Evolutionary conservation across 495 filamentous ascomycete genomes (phyloP).

Genomic region (Ramalina peruviana): DNA sequence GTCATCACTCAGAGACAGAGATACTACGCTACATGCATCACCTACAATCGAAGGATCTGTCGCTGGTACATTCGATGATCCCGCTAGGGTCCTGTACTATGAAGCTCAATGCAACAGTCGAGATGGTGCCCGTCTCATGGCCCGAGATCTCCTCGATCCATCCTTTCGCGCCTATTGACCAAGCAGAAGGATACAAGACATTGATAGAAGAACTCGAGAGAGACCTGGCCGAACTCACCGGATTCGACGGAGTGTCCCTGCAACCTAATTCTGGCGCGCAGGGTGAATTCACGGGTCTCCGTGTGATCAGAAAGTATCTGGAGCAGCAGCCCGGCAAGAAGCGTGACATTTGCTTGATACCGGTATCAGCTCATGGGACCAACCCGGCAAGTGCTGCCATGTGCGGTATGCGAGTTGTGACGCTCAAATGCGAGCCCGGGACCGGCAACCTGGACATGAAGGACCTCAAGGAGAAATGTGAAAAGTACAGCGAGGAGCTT

Average conservation of each 20-base stretch:
- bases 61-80: constrained; percentile 95
- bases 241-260: constrained; percentile 77
- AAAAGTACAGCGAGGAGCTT: constrained; percentile 72
- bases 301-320: constrained; percentile 79
- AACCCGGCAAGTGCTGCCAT: constrained; percentile 95
- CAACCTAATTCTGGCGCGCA: constrained; percentile 97
- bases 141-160: constrained; percentile 79
- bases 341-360: constrained; percentile 90
- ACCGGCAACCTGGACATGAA: constrained; percentile 85
- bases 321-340: constrained; percentile 48
- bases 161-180: constrained; percentile 54
- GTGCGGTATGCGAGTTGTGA: constrained; percentile 93
- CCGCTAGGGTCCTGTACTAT: constrained; percentile 98
- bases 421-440: constrained; percentile 77
- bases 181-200: constrained; percentile 52
- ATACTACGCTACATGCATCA: constrained; percentile 90
- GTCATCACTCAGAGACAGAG: constrained; percentile 92
- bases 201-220: constrained; percentile 59
- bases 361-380: constrained; percentile 91
- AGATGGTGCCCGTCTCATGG: constrained; percentile 83
- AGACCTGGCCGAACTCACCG: constrained; percentile 77
- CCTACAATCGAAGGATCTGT: constrained; percentile 90
- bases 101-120: constrained; percentile 94
- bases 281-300: constrained; percentile 90
- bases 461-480: constrained; percentile 78